Evolutionary conservation across 225 moss, liverwort and hornwort species (phyloP).

Genomic region (Sphagnum tenellum): DNA sequence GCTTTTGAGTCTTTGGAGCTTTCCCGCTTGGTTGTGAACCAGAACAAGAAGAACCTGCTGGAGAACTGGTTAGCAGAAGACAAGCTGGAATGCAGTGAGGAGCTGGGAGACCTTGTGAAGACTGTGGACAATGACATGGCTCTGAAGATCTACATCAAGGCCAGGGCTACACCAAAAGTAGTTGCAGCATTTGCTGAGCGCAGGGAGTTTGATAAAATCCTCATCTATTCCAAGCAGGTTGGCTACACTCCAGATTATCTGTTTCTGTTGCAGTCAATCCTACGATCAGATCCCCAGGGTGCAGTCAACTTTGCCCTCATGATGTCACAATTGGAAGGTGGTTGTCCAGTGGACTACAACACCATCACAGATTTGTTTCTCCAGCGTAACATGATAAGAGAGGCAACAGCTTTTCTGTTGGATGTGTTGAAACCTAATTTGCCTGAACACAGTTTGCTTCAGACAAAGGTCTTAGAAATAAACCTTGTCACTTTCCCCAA

Average conservation of each 20-base stretch:
- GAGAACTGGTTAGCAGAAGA: conserved; percentile 92
- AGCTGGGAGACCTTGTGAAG: conserved; percentile 92
- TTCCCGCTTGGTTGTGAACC: conserved; percentile 70
- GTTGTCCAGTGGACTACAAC: conserved; percentile 77
- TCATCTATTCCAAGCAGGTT: conserved; percentile 91
- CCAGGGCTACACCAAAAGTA: conserved; percentile 76
- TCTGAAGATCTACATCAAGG: conserved; percentile 85
- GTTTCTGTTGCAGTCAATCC: conserved; percentile 73
- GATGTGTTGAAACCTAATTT: conserved; percentile 87
- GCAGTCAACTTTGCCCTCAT: conserved; percentile 89
- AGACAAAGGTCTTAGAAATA: conserved; percentile 94
- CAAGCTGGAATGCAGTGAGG: conserved; percentile 86
- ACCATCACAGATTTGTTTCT: conserved; percentile 73
- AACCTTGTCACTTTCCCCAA: conserved; percentile 94
- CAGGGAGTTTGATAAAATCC: conserved; percentile 83
- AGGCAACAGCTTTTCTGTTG: conserved; percentile 84
- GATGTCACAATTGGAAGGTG: conserved; percentile 83
- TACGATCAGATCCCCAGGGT: conserved; percentile 72
- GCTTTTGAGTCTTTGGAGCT: conserved; percentile 78
- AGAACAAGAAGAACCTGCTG: conserved; percentile 79
- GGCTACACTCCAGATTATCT: conserved; percentile 86
- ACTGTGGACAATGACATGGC: conserved; percentile 75
- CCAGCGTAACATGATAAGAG: conserved; percentile 94
- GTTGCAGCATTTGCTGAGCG: conserved; percentile 82
- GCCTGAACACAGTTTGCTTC: conserved; percentile 81